Evolutionary conservation across 2,329 filamentous ascomycete genomes (phyloP).

Genomic region (Aspergillus brunneoviolaceus): DNA sequence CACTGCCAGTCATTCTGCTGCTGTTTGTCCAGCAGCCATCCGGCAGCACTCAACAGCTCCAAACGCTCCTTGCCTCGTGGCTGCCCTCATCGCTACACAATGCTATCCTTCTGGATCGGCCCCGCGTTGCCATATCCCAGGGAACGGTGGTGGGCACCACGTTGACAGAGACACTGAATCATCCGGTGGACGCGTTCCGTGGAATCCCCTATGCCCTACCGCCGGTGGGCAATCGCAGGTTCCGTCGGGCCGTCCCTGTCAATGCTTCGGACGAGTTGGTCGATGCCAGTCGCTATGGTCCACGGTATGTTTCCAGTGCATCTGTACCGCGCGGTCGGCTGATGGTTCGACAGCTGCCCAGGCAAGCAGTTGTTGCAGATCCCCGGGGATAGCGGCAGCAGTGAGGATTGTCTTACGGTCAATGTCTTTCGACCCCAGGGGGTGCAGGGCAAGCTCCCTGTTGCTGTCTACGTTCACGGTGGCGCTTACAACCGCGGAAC

Average conservation of each 20-base stretch:
- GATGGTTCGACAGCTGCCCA: conserved; percentile 11
- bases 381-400: conserved; percentile 52
- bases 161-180: conserved; percentile 23
- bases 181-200: conserved; percentile 43
- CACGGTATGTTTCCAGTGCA: conserved; percentile 46
- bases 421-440: conserved; percentile 42
- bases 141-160: conserved; percentile 32
- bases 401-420: conserved; percentile 44
- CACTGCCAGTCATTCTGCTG: background rate
- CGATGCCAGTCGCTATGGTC: conserved; percentile 10
- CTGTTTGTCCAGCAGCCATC: background rate
- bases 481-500: conserved; percentile 39
- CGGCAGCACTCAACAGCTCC: background rate
- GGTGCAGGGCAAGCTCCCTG: conserved; percentile 31
- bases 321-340: conserved; percentile 30
- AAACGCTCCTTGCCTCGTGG: background rate
- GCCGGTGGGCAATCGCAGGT: conserved; percentile 10
- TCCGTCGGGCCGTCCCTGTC: conserved; percentile 29
- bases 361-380: conserved; percentile 49
- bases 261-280: background rate
- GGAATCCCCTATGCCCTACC: conserved; percentile 12
- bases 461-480: conserved; percentile 45
- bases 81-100: background rate
- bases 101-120: conserved; percentile 3
- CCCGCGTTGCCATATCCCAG: conserved; percentile 23